These are phyloP conservation scores for Agroathelia rolfsii DNA, from an alignment of 1,284 basidiomycete genomes.

Conservation along the genomic window DNA sequence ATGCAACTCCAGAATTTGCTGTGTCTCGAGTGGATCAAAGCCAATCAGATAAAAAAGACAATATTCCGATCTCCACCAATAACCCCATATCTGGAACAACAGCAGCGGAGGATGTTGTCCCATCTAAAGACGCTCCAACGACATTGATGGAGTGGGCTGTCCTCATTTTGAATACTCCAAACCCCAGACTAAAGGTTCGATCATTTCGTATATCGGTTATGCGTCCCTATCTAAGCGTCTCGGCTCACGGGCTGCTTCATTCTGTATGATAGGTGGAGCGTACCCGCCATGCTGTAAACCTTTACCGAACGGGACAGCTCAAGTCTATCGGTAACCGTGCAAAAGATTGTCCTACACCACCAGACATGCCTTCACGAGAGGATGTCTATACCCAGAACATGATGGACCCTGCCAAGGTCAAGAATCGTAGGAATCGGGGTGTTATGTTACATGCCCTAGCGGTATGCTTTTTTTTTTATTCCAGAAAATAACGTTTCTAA, in stretches of 20 bases:
- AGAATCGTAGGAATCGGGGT: slow-evolving; percentile 58
- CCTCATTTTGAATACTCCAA: slow-evolving; percentile 61
- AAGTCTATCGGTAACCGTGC: slow-evolving; percentile 53
- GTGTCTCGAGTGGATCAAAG: no score
- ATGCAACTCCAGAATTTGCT: slow-evolving; percentile 47
- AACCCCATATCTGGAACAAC: slow-evolving; percentile 10
- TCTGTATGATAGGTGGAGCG: slow-evolving; percentile 42
- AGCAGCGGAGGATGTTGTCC: slow-evolving; percentile 34
- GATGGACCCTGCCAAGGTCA: slow-evolving; percentile 54
- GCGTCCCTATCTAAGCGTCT: slow-evolving; percentile 1
- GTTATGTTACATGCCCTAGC: slow-evolving; percentile 77
- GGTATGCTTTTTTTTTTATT: no score
- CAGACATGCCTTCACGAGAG: slow-evolving; percentile 63
- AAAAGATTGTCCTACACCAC: slow-evolving; percentile 41
- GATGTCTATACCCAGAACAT: slow-evolving; percentile 39
- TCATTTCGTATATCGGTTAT: slow-evolving; percentile 4
- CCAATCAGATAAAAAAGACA: no score
- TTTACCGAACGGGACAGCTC: slow-evolving; percentile 63
- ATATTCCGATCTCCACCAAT: slow-evolving; percentile 21
- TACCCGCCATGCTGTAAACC: slow-evolving; percentile 58
- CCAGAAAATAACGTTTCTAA: no score
- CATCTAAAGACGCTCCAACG: slow-evolving; percentile 36
- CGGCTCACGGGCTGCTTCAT: slow-evolving; percentile 6
- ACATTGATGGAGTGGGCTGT: slow-evolving; percentile 72
- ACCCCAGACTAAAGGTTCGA: slow-evolving; percentile 57